Base-by-base conservation (phyloP, 495 filamentous ascomycete species). In the Trichoderma virens region DNA sequence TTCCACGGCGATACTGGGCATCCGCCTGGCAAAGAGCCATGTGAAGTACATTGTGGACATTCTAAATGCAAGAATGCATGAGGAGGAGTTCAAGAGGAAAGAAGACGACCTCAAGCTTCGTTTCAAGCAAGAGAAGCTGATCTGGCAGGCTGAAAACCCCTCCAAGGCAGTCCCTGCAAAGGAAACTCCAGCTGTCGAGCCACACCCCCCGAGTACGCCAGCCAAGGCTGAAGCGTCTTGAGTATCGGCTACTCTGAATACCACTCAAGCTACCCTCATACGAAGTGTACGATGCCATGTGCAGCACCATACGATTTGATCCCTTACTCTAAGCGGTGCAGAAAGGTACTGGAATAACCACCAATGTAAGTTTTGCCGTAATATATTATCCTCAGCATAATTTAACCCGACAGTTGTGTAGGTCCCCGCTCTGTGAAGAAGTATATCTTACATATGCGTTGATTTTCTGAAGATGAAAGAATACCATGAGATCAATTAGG, bases 261-360 rank as follows among this genome's bases (percentile, higher is more conserved):
- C 63, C 71, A 78, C 20, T 86, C 79, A 59, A 71, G 72, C n/a
- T 86, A 83, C 67, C 72, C 77, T 18, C 85, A 87, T 68, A 74
- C 73, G 13, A 64, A 68, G 27, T 88, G 87, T 66, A 72, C 77
- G 5, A 80, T 90, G 79, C 88, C 88, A n/a, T 93, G 90, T 64
- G 85, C 86, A 0, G 88, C 83, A 0, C 89, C 89, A 0, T 93
- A 88, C 71, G 76, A 87, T 63, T 79, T 83, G 63, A 70, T 88
- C 1, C 90, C 88, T 9, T 93, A 90, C 66, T 85, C 83, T 0
- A 66, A 78, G 54, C 80, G 90, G 4, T 94, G 90, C 63, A 69
- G 76, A 1, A 74, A 80, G 38, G 27, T 61, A 0, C 73, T 93
- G 1, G 27, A 23, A 0, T 95, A 90, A 87, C 0, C 45, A 60